These are phyloP conservation scores for Monilinia aucupariae DNA, from an alignment of 2,329 filamentous ascomycete genomes.

Conservation along the genomic window DNA sequence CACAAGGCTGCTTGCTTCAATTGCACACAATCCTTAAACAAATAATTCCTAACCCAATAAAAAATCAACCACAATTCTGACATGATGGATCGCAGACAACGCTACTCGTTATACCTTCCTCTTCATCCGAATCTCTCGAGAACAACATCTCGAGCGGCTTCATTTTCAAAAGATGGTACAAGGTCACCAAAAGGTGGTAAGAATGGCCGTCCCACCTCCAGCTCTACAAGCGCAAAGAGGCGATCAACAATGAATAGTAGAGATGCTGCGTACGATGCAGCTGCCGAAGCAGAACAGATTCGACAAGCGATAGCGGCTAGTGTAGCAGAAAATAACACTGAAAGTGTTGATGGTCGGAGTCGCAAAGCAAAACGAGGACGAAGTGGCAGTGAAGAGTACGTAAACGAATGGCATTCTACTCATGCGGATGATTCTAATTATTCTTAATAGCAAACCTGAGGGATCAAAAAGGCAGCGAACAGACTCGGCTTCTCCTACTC, in stretches of 20 bases:
- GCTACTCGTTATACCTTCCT: conserved; percentile 61
- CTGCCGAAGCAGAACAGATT: conserved; percentile 73
- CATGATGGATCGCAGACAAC: conserved; percentile 46
- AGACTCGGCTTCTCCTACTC: conserved; percentile 65
- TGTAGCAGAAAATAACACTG: conserved; percentile 60
- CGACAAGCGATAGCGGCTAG: conserved; percentile 90
- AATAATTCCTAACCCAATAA: conserved; percentile 16
- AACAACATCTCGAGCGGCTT: conserved; percentile 56
- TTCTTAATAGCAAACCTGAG: conserved; percentile 56
- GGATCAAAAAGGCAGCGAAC: conserved; percentile 79
- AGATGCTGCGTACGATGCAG: conserved; percentile 76
- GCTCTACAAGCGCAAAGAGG: conserved; percentile 54
- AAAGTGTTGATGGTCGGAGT: conserved; percentile 44
- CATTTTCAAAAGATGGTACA: conserved; percentile 57
- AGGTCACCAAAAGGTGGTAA: conserved; percentile 52
- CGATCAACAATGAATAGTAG: conserved; percentile 97
- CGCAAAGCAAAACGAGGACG: conserved; percentile 75
- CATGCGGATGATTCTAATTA: conserved; percentile 23
- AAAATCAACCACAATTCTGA: conserved; percentile 36
- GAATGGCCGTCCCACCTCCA: conserved; percentile 47
- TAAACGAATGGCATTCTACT: conserved; percentile 28
- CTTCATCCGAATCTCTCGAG: conserved; percentile 50
- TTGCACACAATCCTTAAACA: conserved; percentile 13
- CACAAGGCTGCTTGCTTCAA: conserved; percentile 33
- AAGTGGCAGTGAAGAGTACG: conserved; percentile 93